Base-by-base conservation (phyloP, 352 stramenopile genomes). In the Globisporangium megalacanthum region DNA sequence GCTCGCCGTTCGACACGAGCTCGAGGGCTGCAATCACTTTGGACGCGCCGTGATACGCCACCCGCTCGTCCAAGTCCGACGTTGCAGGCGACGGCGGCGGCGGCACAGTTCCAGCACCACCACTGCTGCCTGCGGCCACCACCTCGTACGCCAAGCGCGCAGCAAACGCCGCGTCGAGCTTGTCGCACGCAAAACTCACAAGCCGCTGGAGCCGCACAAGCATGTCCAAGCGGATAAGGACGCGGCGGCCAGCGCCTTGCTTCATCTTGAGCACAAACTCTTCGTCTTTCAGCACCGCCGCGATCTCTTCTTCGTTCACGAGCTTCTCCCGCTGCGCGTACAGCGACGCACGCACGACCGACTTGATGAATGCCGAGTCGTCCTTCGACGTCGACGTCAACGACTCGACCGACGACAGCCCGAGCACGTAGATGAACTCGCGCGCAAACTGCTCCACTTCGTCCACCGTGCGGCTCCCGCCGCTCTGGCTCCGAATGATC, bases 371-470 rank as follows among this genome's bases (percentile, higher is more conserved):
- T 1, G 72, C 58, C 44, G 86, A 90, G 59, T 95, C 86, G 53
- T 92, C 85, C 45, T 89, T 88, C 6, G 82, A 84, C 20, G 82
- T 75, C 6, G 75, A 74, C 0, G 75, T 61, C 29, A 70, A 36
- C 11, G 79, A 72, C n/a, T 72, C 70, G 15, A 60, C 56, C 20
- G 79, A 91, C n/a, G 80, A 83, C 6, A 94, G 61, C 0, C 71
- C 84, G n/a, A 81, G 89, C 6, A 88, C 79, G 66, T 94, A 92
- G 57, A 93, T 91, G 62, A 95, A 95, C 49, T 88, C 82, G 19
- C 83, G 80, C 3, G 83, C 83, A 70, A 95, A 95, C 62, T 63
- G 63, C 60, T 93, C 83, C 35, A 95, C 83, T 52, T 95, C 83
- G 31, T 88, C 83, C 10, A 93, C 70, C 0, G 83, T 86, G 11